Evolutionary conservation across 805 yeast species (phyloP), one percentile per base, ranked within the genome.

Genomic region (Schizosaccharomyces lindneri): DNA sequence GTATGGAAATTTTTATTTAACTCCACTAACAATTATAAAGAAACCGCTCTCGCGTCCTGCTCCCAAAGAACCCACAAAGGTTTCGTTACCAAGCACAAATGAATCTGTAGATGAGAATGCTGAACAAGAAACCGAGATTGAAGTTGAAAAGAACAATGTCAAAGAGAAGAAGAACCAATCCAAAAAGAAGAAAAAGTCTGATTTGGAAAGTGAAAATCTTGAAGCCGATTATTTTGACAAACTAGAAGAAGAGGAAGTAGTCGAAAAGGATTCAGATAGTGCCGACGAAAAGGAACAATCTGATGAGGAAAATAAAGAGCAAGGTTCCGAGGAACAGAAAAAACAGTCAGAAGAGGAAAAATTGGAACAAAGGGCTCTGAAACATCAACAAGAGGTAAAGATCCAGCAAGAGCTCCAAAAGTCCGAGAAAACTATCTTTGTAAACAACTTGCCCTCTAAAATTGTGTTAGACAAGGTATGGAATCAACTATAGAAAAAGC

Each of bases 391-490:
- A 39, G 55, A 55, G 19, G 55, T 43, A 19, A 59, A 15, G 46
- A 60, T 19, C 51, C 73, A 71, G 39, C 71, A 68, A 61, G 75
- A 74, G 11, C 75, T 72, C 41, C 70, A 67, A 17, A 71, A 71
- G 29, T 72, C 70, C n/a, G 68, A 62, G 68, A 69, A 65, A 43
- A 62, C 65, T 21, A 46, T 90, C 0, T 93, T 93, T 68, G 82
- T 93, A 9, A 97, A 97, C 55, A 93, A 93, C 70, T 79, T 90
- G 15, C 79, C 85, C 43, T 73, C 81, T 48, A 68, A 73, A 0
- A 87, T 82, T 7, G 79, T 88, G 65, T 77, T 84, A 1, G 78
- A 80, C 59, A 87, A 86, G 69, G 71, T 61, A 60, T 24, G 51
- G 51, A 31, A 24, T 43, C 17, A n/a, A 41, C 3, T 19, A n/a